Percentiles rank a stretch among this genome's conserved stretches.
Conservation (phyloP, 2,329 filamentous ascomycete species). For the Camillea tinctor region DNA sequence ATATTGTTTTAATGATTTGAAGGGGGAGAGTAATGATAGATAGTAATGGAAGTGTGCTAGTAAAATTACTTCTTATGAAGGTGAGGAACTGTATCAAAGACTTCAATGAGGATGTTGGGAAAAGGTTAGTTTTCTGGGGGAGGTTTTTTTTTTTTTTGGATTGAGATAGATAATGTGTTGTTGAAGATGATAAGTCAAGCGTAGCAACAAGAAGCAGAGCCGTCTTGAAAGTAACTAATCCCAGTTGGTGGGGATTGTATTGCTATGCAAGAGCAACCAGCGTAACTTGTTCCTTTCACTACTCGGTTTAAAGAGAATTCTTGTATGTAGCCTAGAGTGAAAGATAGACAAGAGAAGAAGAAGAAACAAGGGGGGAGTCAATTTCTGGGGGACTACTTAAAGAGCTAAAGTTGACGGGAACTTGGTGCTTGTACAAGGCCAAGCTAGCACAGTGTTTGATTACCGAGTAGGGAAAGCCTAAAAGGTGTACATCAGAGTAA, state of each 20-base stretch:
- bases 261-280: constrained; percentile 24
- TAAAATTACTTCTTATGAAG: constrained; percentile 13
- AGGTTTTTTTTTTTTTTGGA: no score
- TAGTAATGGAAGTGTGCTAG: constrained; percentile 18
- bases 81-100: constrained; percentile 4
- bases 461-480: constrained; percentile 14
- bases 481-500: no score
- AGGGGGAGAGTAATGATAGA: no score
- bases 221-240: constrained; percentile 17
- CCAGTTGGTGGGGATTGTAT: constrained; percentile 19
- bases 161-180: neutral
- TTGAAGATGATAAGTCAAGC: constrained; percentile 2
- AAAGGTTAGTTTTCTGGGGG: no score
- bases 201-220: constrained; percentile 15
- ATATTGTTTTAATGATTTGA: constrained; percentile 5
- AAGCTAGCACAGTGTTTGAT: constrained; percentile 17
- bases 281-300: constrained; percentile 12
- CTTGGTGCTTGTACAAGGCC: constrained; percentile 5
- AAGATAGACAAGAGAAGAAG: constrained; percentile 19
- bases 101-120: neutral
- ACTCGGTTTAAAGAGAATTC: constrained; percentile 16
- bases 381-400: constrained; percentile 15
- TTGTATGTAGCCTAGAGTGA: constrained; percentile 15
- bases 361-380: constrained; percentile 18
- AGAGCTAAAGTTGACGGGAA: constrained; percentile 4